Conservation (phyloP, 768 basidiomycete genomes). For the Trametes punicea region DNA sequence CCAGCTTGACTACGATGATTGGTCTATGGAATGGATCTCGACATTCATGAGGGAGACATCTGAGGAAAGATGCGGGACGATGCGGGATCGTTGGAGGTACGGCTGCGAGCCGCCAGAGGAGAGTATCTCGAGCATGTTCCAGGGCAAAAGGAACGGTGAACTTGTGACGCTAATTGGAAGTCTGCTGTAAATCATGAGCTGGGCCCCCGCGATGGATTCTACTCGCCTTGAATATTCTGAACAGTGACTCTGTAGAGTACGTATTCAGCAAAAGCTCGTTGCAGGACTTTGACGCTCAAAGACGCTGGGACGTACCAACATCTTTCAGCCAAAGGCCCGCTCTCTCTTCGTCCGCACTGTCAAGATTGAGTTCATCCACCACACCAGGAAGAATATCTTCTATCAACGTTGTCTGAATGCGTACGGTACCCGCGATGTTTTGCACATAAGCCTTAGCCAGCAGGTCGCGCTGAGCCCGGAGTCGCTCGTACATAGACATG, state of each 20-base stretch:
- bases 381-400: slow-evolving; percentile 59
- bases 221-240: slow-evolving; percentile 52
- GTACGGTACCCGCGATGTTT: slow-evolving; percentile 44
- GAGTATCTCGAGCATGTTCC: slow-evolving; percentile 51
- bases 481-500: slow-evolving; percentile 11
- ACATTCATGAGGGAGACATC: slow-evolving; percentile 51
- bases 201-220: background rate
- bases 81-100: slow-evolving; percentile 33
- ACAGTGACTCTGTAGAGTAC: slow-evolving; percentile 29
- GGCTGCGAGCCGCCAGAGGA: slow-evolving; percentile 61
- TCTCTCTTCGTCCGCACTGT: slow-evolving; percentile 45
- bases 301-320: slow-evolving; percentile 46
- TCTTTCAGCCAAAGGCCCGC: slow-evolving; percentile 64
- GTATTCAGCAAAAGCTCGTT: background rate
- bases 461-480: slow-evolving; percentile 36
- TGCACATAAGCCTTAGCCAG: slow-evolving; percentile 49
- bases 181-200: background rate
- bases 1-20: slow-evolving; percentile 51
- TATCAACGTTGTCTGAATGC: slow-evolving; percentile 50
- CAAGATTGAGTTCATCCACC: slow-evolving; percentile 53
- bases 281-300: background rate
- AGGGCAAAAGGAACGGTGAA: slow-evolving; percentile 62
- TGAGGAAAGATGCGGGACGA: slow-evolving; percentile 38
- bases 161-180: slow-evolving; percentile 52
- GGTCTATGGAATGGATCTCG: slow-evolving; percentile 66